Percentiles rank a stretch among this genome's conserved stretches.
Conservation (phyloP, 805 yeast species). For the Debaryomyces tyrocola region DNA sequence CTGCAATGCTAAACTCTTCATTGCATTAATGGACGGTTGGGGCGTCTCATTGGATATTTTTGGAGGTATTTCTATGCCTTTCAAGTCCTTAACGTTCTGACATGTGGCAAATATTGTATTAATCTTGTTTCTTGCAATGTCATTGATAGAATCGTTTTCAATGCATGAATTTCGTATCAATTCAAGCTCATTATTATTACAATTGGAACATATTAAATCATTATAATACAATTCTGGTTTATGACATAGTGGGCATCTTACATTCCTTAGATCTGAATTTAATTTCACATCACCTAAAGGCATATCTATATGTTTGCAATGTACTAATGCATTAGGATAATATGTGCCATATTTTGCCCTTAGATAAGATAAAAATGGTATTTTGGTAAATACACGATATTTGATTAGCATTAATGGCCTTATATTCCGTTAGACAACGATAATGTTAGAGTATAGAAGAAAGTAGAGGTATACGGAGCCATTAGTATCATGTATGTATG, state of each 20-base stretch:
- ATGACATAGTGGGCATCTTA: constrained; percentile 18
- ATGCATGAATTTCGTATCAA: constrained; percentile 23
- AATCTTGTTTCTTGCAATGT: neutral
- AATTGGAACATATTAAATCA: constrained; percentile 22
- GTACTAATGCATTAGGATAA: too few relatives aligned
- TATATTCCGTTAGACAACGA: too few relatives aligned
- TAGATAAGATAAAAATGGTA: neutral
- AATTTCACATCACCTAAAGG: neutral
- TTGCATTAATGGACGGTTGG: constrained; percentile 12
- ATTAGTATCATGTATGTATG: too few relatives aligned
- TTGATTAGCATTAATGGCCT: too few relatives aligned
- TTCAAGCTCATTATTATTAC: constrained; percentile 19
- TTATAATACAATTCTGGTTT: constrained; percentile 5
- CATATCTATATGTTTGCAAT: neutral
- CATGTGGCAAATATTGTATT: neutral
- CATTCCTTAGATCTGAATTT: neutral
- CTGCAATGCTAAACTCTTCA: constrained; percentile 28
- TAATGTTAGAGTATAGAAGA: too few relatives aligned
- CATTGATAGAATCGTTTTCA: constrained; percentile 24
- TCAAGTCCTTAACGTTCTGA: neutral
- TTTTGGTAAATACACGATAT: neutral
- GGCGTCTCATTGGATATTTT: constrained; percentile 13
- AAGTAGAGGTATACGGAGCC: too few relatives aligned
- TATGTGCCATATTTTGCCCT: neutral
- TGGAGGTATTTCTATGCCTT: neutral